A percentile compares a stretch with the other conserved stretches of the same genome.
Conservation (phyloP, 208 protist species). For the Naegleria fowleri region DNA sequence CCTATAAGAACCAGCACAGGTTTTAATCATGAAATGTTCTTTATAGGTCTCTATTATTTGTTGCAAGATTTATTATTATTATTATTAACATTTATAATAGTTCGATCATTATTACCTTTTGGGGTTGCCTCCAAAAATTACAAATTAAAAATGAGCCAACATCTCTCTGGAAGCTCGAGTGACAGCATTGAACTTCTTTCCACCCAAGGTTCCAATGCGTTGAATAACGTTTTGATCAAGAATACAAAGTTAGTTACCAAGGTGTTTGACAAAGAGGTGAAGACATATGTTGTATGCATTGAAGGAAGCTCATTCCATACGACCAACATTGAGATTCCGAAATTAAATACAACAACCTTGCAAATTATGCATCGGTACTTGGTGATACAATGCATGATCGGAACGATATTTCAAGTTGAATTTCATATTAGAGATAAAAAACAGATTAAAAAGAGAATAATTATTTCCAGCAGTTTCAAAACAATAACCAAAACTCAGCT, state of each 20-base stretch:
- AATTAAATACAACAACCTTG: not conserved
- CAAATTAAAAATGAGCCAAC: not conserved
- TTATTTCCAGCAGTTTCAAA: not conserved
- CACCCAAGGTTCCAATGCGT: not conserved
- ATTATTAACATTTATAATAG: too few species aligned
- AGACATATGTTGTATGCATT: not conserved
- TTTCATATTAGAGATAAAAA: not conserved
- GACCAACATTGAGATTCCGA: not conserved
- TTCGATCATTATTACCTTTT: too few species aligned
- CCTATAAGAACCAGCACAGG: too few species aligned
- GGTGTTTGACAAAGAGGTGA: not conserved
- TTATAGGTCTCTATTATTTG: too few species aligned
- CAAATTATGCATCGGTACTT: not conserved
- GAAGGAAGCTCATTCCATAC: not conserved
- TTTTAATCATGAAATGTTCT: too few species aligned
- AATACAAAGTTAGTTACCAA: not conserved
- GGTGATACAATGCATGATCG: not conserved
- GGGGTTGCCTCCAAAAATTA: not conserved
- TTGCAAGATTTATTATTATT: too few species aligned
- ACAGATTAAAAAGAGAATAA: conserved; percentile 3
- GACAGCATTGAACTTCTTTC: not conserved
- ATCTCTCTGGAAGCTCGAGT: not conserved
- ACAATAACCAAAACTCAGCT: not conserved
- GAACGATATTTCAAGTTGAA: not conserved
- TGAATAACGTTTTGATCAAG: not conserved